Evolutionary conservation across 805 yeast species (phyloP).

Genomic region (Torulaspora franciscae): DNA sequence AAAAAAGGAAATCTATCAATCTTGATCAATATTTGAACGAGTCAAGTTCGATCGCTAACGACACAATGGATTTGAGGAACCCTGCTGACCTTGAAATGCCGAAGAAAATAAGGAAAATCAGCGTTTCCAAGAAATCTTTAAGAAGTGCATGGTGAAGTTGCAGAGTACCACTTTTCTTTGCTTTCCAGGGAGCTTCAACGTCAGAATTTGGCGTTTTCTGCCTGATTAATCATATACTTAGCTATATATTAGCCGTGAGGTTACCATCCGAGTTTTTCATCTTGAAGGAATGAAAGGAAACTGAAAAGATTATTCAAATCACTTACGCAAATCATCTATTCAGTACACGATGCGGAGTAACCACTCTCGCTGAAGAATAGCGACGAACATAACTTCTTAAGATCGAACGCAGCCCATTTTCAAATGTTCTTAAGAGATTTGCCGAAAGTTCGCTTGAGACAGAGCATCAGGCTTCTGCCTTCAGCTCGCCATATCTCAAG

Average conservation of each 20-base stretch:
- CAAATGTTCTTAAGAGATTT: not conserved
- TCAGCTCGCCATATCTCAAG: slow-evolving; percentile 11
- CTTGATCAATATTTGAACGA: slow-evolving; percentile 19
- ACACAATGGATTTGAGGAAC: slow-evolving; percentile 13
- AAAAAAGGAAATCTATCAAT: slow-evolving; percentile 23
- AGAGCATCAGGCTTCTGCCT: not conserved
- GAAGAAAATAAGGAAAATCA: slow-evolving; percentile 29
- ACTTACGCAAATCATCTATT: not conserved
- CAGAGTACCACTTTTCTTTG: not conserved
- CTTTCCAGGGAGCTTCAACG: too few species aligned
- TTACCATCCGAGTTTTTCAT: not conserved
- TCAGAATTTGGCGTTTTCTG: too few species aligned
- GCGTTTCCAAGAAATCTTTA: slow-evolving; percentile 33
- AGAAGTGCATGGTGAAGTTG: slow-evolving; percentile 27
- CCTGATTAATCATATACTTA: not conserved
- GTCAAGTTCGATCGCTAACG: slow-evolving; percentile 18
- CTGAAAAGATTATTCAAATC: not conserved
- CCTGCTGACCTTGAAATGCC: slow-evolving; percentile 9
- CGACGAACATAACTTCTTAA: not conserved
- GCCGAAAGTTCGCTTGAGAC: not conserved
- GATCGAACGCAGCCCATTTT: not conserved
- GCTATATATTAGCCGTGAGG: not conserved
- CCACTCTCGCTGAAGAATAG: not conserved
- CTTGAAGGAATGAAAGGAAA: not conserved
- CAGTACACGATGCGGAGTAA: not conserved